These are phyloP conservation scores for Colletotrichum gloeosporioides DNA, from an alignment of 2,329 filamentous ascomycete species.

Conservation along the genomic window DNA sequence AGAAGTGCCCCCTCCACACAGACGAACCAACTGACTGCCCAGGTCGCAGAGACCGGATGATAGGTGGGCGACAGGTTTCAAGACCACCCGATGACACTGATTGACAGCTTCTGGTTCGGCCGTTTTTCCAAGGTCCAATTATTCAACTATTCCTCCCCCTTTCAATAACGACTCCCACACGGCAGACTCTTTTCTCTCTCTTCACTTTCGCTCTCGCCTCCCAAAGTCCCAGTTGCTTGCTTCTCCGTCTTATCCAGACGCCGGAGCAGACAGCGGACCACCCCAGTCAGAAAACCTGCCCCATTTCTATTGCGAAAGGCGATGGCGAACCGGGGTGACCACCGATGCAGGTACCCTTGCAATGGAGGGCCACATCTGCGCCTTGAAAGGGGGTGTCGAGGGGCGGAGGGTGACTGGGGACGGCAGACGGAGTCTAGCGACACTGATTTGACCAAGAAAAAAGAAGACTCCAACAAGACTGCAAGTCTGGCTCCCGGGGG, in stretches of 20 bases:
- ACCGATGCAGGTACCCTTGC: neutral
- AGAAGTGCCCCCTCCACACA: neutral
- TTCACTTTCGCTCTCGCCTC: neutral
- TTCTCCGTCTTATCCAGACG: neutral
- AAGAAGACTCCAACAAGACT: neutral
- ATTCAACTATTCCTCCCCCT: neutral
- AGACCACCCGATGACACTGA: neutral
- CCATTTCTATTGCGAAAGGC: conserved; percentile 4
- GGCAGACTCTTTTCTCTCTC: neutral
- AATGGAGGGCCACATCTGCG: neutral
- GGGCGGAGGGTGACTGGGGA: neutral
- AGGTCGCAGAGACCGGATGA: neutral
- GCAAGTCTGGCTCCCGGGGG: neutral
- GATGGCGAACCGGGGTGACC: neutral
- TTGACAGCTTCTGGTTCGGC: neutral
- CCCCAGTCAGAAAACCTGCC: neutral
- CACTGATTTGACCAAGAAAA: neutral
- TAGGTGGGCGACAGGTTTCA: neutral
- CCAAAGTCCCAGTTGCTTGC: neutral
- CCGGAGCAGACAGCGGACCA: neutral
- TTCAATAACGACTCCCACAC: neutral
- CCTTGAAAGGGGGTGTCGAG: conserved; percentile 3
- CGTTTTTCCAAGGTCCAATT: neutral
- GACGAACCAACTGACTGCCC: neutral
- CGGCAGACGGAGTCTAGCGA: neutral